phyloP scores from a whole-genome alignment of 2,329 filamentous ascomycete genomes.

The Coniochaeta ligniaria region DNA sequence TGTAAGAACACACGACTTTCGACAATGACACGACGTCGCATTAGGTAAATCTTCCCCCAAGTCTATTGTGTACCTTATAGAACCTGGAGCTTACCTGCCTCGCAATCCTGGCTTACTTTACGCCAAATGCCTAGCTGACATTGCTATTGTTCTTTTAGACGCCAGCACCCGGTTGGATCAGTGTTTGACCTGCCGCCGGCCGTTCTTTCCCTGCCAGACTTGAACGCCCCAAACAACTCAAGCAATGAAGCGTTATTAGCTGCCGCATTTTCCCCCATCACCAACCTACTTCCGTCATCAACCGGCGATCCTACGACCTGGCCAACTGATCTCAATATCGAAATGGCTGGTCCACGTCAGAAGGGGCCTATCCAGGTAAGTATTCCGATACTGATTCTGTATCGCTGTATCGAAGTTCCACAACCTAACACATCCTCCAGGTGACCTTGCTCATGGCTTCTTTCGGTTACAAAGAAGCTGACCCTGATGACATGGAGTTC shows the following conservation, averaged over 20 bases:
- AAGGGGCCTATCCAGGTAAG: not conserved
- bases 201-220: not conserved
- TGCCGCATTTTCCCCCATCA: not conserved
- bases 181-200: not conserved
- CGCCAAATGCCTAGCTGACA: too few species aligned
- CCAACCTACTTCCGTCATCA: not conserved
- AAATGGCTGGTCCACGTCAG: not conserved
- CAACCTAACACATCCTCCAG: not conserved
- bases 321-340: not conserved
- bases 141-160: not conserved
- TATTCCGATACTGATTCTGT: not conserved
- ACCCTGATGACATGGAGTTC: not conserved
- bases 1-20: not conserved
- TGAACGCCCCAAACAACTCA: not conserved
- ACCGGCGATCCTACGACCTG: not conserved
- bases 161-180: not conserved
- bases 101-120: not conserved
- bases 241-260: not conserved
- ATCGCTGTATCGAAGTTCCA: not conserved
- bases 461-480: not conserved
- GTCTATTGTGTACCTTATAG: too few species aligned
- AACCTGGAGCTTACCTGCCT: too few species aligned
- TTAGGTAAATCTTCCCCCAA: not conserved
- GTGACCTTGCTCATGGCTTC: not conserved
- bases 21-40: not conserved